Conservation (phyloP, 1,284 basidiomycete species). For the Boletus smithii region DNA sequence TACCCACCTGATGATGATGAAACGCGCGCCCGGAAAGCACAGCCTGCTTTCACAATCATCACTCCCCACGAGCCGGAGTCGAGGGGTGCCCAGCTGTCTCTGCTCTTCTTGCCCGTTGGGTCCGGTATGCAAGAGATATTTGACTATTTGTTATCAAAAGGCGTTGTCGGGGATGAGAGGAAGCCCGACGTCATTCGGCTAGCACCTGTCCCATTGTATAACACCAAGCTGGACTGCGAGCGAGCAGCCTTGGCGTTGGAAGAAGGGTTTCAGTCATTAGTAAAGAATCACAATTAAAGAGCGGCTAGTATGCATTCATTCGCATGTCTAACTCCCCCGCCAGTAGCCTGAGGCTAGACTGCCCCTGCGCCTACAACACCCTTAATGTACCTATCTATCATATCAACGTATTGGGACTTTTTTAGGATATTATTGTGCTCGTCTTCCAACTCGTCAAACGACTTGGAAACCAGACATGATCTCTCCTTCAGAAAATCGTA, state of each 20-base stretch:
- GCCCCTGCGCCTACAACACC: conserved; percentile 2
- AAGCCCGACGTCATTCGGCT: conserved; percentile 88
- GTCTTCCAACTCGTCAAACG: conserved; percentile 44
- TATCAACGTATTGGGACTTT: conserved; percentile 43
- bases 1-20: conserved; percentile 26
- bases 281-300: conserved; percentile 11
- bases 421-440: conserved; percentile 59
- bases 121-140: conserved; percentile 73
- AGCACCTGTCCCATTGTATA: conserved; percentile 83
- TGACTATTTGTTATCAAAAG: conserved; percentile 56
- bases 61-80: conserved; percentile 67
- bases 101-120: conserved; percentile 69
- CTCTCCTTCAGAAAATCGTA: conserved; percentile 47
- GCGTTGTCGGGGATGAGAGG: conserved; percentile 88
- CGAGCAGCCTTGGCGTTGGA: conserved; percentile 64
- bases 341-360: conserved; percentile 3
- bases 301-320: conserved; percentile 5
- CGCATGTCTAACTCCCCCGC: neutral
- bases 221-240: conserved; percentile 74
- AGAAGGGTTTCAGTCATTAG: conserved; percentile 41
- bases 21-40: conserved; percentile 14
- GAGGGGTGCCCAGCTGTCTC: conserved; percentile 83
- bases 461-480: conserved; percentile 38
- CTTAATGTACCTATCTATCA: conserved; percentile 44
- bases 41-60: conserved; percentile 78